Percentiles rank a stretch among this genome's conserved stretches.
Conservation (phyloP, 148 eudicot species). For the Polygonum maritimum region DNA sequence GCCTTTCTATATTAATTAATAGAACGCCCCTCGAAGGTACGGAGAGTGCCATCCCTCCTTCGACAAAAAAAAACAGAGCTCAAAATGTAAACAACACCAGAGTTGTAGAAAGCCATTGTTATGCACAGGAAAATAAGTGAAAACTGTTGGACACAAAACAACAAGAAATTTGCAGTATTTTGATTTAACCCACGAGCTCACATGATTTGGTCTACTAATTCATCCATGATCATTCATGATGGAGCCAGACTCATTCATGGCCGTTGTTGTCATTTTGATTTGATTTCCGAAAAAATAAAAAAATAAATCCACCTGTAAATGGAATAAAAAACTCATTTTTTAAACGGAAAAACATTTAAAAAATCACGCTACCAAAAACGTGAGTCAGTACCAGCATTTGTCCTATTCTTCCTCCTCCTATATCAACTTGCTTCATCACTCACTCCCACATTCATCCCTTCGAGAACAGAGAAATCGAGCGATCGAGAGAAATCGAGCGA, state of each 20-base stretch:
- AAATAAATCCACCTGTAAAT: not conserved
- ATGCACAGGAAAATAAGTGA: not conserved
- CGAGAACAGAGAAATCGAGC: not conserved
- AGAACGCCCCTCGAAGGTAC: no score
- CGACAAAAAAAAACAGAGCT: no score
- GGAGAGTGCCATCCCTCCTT: no score
- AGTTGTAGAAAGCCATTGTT: no score
- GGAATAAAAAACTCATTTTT: not conserved
- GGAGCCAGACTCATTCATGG: not conserved
- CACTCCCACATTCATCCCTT: slow-evolving; percentile 3
- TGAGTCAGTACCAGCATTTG: slow-evolving; percentile 9
- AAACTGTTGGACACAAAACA: not conserved
- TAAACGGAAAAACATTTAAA: not conserved
- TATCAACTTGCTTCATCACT: slow-evolving; percentile 7
- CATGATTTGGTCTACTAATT: not conserved
- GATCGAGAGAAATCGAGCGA: not conserved
- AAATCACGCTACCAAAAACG: not conserved
- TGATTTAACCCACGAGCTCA: no score
- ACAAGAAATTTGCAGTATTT: no score
- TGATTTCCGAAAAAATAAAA: not conserved
- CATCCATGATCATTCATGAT: not conserved
- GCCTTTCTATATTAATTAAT: no score
- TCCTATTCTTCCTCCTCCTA: slow-evolving; percentile 6
- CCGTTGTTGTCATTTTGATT: not conserved
- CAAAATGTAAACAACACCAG: no score